Percentiles rank a stretch among this genome's conserved stretches.
Evolutionary conservation across 2,329 filamentous ascomycete genomes (phyloP).

Genomic region (Fusarium bulbicola): DNA sequence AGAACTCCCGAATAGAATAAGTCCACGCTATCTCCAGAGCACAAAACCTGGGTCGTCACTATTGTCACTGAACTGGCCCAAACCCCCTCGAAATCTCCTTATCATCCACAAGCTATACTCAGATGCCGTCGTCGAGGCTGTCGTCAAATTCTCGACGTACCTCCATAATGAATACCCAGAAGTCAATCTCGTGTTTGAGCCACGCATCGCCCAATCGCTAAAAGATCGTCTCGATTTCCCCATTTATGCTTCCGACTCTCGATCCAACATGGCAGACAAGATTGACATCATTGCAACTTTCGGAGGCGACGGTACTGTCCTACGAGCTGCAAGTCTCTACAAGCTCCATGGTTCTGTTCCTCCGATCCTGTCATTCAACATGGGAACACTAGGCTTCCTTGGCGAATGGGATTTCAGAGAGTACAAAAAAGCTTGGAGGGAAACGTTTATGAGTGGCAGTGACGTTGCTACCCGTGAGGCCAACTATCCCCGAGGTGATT

Average conservation of each 20-base stretch:
- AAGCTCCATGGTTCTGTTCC: conserved; percentile 83
- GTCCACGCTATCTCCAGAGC: conserved; percentile 49
- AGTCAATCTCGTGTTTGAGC: conserved; percentile 85
- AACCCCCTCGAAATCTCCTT: conserved; percentile 65
- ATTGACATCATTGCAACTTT: conserved; percentile 90
- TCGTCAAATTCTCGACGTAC: conserved; percentile 71
- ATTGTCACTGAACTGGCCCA: conserved; percentile 63
- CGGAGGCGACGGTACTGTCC: conserved; percentile 74
- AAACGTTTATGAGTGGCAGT: conserved; percentile 85
- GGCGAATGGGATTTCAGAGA: conserved; percentile 97
- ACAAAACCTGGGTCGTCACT: conserved; percentile 61
- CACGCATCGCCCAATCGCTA: conserved; percentile 74
- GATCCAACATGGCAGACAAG: conserved; percentile 73
- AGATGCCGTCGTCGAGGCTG: conserved; percentile 61
- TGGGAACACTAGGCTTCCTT: conserved; percentile 94
- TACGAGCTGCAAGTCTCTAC: conserved; percentile 63
- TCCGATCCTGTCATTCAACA: conserved; percentile 92
- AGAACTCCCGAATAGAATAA: conserved; percentile 47
- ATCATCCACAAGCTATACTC: conserved; percentile 68
- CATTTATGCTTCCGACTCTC: conserved; percentile 67
- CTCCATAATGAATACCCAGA: conserved; percentile 81
- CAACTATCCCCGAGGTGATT: conserved; percentile 46
- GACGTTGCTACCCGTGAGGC: conserved; percentile 59
- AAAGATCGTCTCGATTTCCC: conserved; percentile 78
- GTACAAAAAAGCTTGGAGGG: conserved; percentile 89